Base-by-base conservation (phyloP, 2,329 filamentous ascomycete species). In the Orbilia blumenaviensis region DNA sequence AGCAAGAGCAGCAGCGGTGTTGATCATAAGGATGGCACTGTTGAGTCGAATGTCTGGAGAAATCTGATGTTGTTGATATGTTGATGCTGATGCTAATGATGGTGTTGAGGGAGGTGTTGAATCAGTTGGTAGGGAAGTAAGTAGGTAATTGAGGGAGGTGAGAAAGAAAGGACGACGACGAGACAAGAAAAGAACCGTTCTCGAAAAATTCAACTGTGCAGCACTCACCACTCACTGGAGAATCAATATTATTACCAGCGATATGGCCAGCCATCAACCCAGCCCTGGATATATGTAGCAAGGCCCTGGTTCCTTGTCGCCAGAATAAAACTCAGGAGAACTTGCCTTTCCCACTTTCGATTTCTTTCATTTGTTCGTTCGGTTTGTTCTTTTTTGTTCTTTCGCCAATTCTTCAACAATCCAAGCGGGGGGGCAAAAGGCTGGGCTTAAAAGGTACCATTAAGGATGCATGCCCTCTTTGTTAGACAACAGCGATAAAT, bases 321-420 rank as follows among this genome's bases (percentile, higher is more conserved):
- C 42, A 46, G 14, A 32, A 61, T 50, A 60, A 62, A 69, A 61
- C 52, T 68, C 64, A 68, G 64, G 64, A 61, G 64, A 68, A 50
- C 41, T 21, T 16, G 36, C 23, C 52, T 38, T 56, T 10, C 16
- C 12, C 12, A 3, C n/a, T 38, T 14, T 38, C n/a, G 3, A 3
- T 38, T 38, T 14, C 36, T 44, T 44, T 23, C 41, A 21, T 44
- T 44, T 5, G 21, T 44, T 46, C 23, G 21, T 46, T 46, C 42
- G n/a, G n/a, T n/a, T n/a, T n/a, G n/a, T n/a, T n/a, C n/a, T n/a
- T n/a, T 25, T 46, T 54, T 6, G 38, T 52, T 66, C 46, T 41
- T 41, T 54, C 48, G 44, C 34, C 16, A 18, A 27, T 60, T 60
- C 44, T 56, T 44, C 34, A 23, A 29, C 52, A 18, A n/a, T n/a